Conservation (phyloP, 768 basidiomycete species). For the Collybia mongolica region DNA sequence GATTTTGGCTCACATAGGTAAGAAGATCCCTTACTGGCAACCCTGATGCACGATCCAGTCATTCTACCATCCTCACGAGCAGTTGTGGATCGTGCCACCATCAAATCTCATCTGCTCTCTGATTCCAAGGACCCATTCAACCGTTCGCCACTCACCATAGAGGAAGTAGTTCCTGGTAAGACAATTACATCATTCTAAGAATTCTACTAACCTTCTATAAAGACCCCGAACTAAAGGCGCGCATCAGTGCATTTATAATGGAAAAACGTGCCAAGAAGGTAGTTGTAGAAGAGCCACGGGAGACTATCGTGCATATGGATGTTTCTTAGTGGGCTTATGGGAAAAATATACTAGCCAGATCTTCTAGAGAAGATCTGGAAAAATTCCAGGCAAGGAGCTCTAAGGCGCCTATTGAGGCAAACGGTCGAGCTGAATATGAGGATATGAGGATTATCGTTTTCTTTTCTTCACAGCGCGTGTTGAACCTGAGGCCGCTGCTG, state of each 20-base stretch:
- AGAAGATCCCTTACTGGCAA: constrained; percentile 85
- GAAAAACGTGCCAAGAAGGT: constrained; percentile 50
- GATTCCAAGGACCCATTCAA: constrained; percentile 97
- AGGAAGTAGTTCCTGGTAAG: constrained; percentile 77
- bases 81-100: constrained; percentile 85
- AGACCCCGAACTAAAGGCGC: constrained; percentile 71
- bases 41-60: constrained; percentile 95
- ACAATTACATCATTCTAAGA: constrained; percentile 8
- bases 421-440: not conserved
- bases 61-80: constrained; percentile 79
- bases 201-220: constrained; percentile 7
- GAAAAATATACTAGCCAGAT: constrained; percentile 10
- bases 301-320: constrained; percentile 10
- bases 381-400: not conserved
- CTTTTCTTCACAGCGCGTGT: constrained; percentile 44
- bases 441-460: constrained; percentile 34
- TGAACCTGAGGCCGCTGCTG: constrained; percentile 25
- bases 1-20: constrained; percentile 7
- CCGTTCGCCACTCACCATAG: constrained; percentile 74
- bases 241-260: constrained; percentile 68
- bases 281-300: constrained; percentile 11
- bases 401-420: not conserved
- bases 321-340: constrained; percentile 6
- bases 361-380: not conserved
- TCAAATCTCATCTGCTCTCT: constrained; percentile 92